Evolutionary conservation across 2,329 filamentous ascomycete genomes (phyloP), one percentile per base, ranked within the genome.

Genomic region (Fusarium secorum): DNA sequence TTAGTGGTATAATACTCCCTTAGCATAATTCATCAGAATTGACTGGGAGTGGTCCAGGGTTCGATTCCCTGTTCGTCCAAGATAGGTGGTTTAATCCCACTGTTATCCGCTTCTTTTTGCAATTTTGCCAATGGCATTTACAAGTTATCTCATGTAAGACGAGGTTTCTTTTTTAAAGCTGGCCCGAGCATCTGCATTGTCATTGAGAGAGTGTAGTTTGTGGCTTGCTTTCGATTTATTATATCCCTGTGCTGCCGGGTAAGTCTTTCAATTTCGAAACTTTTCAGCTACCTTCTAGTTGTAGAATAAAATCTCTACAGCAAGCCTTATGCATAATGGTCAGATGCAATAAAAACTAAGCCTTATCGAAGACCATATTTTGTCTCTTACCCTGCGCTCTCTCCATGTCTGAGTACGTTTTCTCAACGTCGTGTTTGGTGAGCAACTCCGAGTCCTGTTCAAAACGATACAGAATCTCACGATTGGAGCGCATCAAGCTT

Each of bases 41-140:
- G 41, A 51, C 44, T 65, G 62, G 62, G 62, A 65, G 62, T 65
- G 62, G 62, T 65, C 62, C 60, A 65, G 62, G 62, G 62, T 65
- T 65, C 62, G 62, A 65, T 65, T 65, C 62, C 60, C 62, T 65
- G 60, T 65, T 65, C 62, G 62, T 65, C 62, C 62, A 65, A 51
- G 1, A 20, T 38, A 51, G 38, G 62, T 65, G 62, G 62, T 65
- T 65, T 7, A 7, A 32, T 3, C 5, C 62, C 62, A 51, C 62
- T 11, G 1, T 65, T 65, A 65, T 65, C 52, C 62, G 49, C 38
- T 59, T 56, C 49, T 56, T 42, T 59, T 55, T 55, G 8, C 46
- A 10, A 13, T 32, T 45, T 56, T 36, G 24, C 30, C 14, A 7
- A 3, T 28, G 3, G 3, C 1, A 38, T 11, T n/a, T 3, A 2